Conservation (phyloP, 768 basidiomycete genomes). For the Filobasidium floriforme region DNA sequence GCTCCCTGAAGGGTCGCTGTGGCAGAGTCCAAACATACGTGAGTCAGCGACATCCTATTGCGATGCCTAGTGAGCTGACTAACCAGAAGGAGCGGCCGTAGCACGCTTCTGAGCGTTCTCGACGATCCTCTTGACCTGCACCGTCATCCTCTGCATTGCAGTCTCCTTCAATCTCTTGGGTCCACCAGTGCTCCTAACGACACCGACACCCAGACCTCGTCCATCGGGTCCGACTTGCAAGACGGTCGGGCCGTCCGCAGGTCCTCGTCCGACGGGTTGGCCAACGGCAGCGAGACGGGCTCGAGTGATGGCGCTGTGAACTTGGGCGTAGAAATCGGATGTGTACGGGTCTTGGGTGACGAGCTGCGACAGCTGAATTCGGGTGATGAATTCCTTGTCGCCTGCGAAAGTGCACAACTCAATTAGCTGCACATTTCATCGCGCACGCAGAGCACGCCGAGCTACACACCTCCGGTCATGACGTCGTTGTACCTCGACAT, state of each 20-base stretch:
- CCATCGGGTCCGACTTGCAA: constrained; percentile 65
- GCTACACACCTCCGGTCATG: constrained; percentile 33
- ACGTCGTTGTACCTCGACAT: constrained; percentile 45
- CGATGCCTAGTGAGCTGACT: constrained; percentile 3
- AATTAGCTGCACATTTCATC: not conserved
- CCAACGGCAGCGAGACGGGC: constrained; percentile 60
- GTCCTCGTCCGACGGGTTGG: constrained; percentile 54
- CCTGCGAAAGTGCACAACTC: constrained; percentile 27
- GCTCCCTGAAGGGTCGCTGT: constrained; percentile 66
- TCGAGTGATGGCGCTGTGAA: constrained; percentile 76
- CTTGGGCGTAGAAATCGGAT: constrained; percentile 98
- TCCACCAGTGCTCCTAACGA: constrained; percentile 56
- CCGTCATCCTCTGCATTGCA: constrained; percentile 47
- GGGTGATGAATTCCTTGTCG: constrained; percentile 98
- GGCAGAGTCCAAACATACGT: not conserved
- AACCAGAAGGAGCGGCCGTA: constrained; percentile 10
- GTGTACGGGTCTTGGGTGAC: constrained; percentile 95
- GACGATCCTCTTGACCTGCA: constrained; percentile 90
- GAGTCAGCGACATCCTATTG: not conserved
- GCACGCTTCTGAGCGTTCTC: constrained; percentile 64
- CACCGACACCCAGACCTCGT: constrained; percentile 76
- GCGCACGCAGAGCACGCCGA: not conserved
- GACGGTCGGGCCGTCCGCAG: constrained; percentile 49
- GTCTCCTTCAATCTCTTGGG: constrained; percentile 16
- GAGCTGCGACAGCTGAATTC: constrained; percentile 96